Evolutionary conservation across 176 grass and related monocot genomes (phyloP).

Genomic region (Carex pumila): DNA sequence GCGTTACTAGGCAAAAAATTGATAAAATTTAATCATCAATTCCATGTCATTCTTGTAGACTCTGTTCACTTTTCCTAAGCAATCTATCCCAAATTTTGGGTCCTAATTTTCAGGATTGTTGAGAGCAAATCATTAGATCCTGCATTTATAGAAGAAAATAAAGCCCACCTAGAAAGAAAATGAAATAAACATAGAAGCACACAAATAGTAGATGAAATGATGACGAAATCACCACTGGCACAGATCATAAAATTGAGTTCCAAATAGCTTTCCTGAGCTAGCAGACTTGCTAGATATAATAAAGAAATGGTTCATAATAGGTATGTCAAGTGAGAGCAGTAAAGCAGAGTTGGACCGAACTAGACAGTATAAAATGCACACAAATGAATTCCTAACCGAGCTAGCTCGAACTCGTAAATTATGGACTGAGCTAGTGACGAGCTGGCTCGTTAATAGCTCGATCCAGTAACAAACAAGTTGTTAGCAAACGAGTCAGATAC

Average conservation of each 20-base stretch:
- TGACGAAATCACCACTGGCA: neutral
- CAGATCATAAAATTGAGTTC: neutral
- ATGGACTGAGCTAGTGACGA: too few species aligned
- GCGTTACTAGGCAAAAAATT: too few species aligned
- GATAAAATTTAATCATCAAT: neutral
- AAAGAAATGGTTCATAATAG: neutral
- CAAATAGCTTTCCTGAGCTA: neutral
- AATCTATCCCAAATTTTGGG: constrained; percentile 72
- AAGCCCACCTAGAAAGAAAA: neutral
- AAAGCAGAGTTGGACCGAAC: neutral
- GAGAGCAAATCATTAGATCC: neutral
- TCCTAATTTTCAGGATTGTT: constrained; percentile 34
- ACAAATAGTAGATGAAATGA: neutral
- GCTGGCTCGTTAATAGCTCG: too few species aligned
- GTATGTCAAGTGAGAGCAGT: neutral
- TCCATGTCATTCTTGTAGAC: constrained; percentile 70
- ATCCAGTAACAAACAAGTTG: too few species aligned
- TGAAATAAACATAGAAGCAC: neutral
- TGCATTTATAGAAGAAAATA: neutral
- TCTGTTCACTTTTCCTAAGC: constrained; percentile 64
- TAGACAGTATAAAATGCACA: too few species aligned
- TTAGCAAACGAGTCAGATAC: too few species aligned
- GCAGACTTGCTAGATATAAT: neutral
- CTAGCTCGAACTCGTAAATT: too few species aligned
- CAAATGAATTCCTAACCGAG: too few species aligned